Conservation (phyloP, 768 basidiomycete genomes). For the Leccinum pellstonianum region DNA sequence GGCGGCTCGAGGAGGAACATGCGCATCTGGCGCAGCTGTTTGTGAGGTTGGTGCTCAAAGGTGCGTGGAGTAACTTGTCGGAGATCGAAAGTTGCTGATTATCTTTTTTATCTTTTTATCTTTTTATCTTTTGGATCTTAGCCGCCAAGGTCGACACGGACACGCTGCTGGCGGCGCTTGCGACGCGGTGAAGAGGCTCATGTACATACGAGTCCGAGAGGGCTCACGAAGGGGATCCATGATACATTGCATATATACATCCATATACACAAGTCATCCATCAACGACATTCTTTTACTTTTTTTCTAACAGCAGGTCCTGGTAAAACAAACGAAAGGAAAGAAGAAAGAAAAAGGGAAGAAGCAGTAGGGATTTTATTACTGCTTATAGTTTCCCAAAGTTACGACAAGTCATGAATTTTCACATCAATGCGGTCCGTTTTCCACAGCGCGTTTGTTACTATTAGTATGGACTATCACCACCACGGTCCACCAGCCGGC, state of each 20-base stretch:
- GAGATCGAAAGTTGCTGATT: background rate
- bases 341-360: background rate
- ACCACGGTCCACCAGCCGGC: background rate
- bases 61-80: constrained; percentile 39
- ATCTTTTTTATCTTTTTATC: background rate
- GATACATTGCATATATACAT: constrained; percentile 1
- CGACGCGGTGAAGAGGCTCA: constrained; percentile 33
- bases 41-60: constrained; percentile 68
- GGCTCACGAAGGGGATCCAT: background rate
- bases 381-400: background rate
- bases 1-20: constrained; percentile 62
- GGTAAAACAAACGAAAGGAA: background rate
- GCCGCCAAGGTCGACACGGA: constrained; percentile 68
- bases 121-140: constrained; percentile 19
- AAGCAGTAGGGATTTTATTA: background rate
- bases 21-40: constrained; percentile 67
- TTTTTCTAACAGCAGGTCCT: background rate
- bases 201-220: background rate
- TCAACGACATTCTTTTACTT: constrained; percentile 8
- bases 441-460: background rate
- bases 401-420: constrained; percentile 1
- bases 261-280: background rate
- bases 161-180: constrained; percentile 56
- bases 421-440: background rate
- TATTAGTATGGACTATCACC: background rate